These are phyloP conservation scores for Debaryomyces coudertii DNA, from an alignment of 1,139 yeast species.

Conservation along the genomic window DNA sequence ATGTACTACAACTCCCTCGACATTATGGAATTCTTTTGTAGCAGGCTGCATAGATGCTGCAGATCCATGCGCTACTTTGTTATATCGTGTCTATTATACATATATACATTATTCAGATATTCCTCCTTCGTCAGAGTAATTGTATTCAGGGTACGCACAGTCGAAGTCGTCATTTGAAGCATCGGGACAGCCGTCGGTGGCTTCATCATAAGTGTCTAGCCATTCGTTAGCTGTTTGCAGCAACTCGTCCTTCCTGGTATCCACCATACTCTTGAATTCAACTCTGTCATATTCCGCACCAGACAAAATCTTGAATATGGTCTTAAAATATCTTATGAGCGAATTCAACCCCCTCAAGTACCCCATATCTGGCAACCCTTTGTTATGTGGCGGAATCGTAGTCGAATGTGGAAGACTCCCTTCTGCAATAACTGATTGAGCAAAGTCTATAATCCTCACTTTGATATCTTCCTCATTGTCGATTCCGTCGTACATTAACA, in stretches of 20 bases:
- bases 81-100: conserved; percentile 5
- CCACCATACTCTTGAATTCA: conserved; percentile 28
- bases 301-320: conserved; percentile 54
- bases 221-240: conserved; percentile 39
- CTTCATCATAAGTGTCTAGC: conserved; percentile 52
- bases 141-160: conserved; percentile 26
- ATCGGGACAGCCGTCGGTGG: conserved; percentile 24
- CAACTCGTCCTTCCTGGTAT: conserved; percentile 27
- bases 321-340: conserved; percentile 61
- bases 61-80: not conserved
- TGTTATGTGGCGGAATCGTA: conserved; percentile 66
- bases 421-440: conserved; percentile 85
- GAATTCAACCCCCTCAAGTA: conserved; percentile 80
- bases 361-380: conserved; percentile 71
- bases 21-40: too few relatives aligned
- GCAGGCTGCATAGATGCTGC: not conserved
- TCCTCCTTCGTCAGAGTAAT: conserved; percentile 25
- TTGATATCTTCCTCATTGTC: conserved; percentile 36
- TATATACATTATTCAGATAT: conserved; percentile 28
- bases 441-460: conserved; percentile 89
- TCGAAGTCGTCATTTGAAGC: conserved; percentile 28
- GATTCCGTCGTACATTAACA: conserved; percentile 84
- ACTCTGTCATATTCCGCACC: conserved; percentile 22
- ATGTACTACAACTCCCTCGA: too few relatives aligned
- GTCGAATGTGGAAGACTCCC: conserved; percentile 30